Base-by-base conservation (phyloP, 768 basidiomycete species). In the Cyathus striatus region DNA sequence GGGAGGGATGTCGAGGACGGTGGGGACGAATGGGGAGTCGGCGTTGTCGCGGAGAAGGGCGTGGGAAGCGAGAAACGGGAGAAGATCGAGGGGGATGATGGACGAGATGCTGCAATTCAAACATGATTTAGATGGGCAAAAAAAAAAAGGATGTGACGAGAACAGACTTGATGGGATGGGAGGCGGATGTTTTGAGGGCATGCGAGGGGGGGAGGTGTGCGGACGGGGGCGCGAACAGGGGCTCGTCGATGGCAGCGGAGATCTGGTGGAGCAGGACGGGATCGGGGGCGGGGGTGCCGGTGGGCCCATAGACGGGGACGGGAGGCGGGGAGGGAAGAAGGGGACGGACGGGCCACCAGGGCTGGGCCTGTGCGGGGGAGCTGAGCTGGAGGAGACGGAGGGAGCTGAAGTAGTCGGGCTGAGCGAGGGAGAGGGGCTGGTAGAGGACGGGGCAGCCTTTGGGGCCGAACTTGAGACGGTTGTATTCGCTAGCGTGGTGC, bases 161-260 rank as follows among this genome's bases (percentile, higher is more conserved):
- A 23, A 65, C 76, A 40, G 48, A 88, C 87, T 90, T 89, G 57
- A 94, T 86, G 5, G 90, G 90, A 61, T 91, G 90, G 0, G 84
- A 76, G 18, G 76, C 70, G 2, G 87, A 90, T 1, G 88, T 91
- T 55, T 88, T 91, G 44, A 83, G 30, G 18, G 49, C 40, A 18
- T 33, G 51, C 42, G 41, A 35, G 38, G 38, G 45, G 26, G 23
- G 30, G 26, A 40, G 38, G 44, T 23, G 44, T 3, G 34, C 42
- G 37, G 42, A 49, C 12, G 14, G 37, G 21, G 17, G 46, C 41
- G 39, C 21, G 18, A 9, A 43, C 6, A 70, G 60, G 3, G 70
- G 61, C 41, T 78, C 70, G 4, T 48, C 24, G n/a, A 43, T 43
- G n/a, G 42, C 42, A 38, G 35, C 42, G 16, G 27, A 18, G 20